These are phyloP conservation scores for Citrullus amarus DNA, from an alignment of 306 rosid genomes.

Conservation along the genomic window DNA sequence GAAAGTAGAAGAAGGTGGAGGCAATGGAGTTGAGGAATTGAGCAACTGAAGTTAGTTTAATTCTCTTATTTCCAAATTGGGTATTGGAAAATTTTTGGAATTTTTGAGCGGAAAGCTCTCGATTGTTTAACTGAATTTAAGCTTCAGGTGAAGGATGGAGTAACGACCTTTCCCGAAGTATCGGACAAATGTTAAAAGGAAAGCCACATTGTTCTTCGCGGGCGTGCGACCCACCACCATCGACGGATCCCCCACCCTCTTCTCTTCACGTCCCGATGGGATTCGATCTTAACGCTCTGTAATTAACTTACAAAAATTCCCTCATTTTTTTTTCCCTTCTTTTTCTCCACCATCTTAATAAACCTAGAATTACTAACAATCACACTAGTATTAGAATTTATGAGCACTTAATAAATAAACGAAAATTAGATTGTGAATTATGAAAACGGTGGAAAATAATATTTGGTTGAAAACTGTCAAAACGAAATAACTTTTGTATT, in stretches of 20 bases:
- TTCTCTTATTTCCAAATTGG: background rate
- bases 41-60: background rate
- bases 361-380: background rate
- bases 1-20: background rate
- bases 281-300: background rate
- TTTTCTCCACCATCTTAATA: background rate
- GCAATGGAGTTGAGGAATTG: background rate
- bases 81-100: background rate
- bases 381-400: too few relatives aligned
- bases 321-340: too few relatives aligned
- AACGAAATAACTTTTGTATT: too few relatives aligned
- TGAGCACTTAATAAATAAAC: too few relatives aligned
- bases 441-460: too few relatives aligned
- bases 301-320: background rate
- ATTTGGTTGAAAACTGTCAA: too few relatives aligned
- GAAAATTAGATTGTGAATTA: too few relatives aligned
- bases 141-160: background rate
- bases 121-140: slow-evolving; percentile 3
- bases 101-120: background rate
- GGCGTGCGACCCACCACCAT: slow-evolving; percentile 6
- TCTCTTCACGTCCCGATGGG: background rate
- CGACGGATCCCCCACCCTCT: background rate
- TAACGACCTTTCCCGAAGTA: slow-evolving; percentile 6
- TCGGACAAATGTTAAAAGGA: background rate
- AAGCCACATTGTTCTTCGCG: slow-evolving; percentile 5